These are phyloP conservation scores for Aspergillus sp. DNA, from an alignment of 2,329 filamentous ascomycete species.

Conservation along the genomic window DNA sequence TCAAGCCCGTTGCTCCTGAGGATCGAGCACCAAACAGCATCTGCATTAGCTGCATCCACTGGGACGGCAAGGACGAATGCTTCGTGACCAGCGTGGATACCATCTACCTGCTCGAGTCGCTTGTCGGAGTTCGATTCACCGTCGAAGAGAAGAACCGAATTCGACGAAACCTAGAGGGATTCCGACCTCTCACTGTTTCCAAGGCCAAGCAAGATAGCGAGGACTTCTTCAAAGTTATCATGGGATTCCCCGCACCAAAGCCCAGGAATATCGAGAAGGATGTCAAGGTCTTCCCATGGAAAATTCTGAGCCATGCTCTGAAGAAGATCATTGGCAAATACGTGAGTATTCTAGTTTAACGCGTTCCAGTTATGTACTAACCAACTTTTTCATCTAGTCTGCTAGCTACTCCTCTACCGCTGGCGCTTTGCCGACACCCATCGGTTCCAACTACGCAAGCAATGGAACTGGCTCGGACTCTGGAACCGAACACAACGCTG, in stretches of 20 bases:
- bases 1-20: constrained; percentile 72
- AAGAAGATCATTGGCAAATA: constrained; percentile 99
- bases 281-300: constrained; percentile 98
- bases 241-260: constrained; percentile 93
- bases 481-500: constrained; percentile 43
- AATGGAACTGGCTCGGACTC: constrained; percentile 43
- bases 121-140: constrained; percentile 81
- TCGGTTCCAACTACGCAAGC: constrained; percentile 34
- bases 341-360: constrained; percentile 42
- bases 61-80: constrained; percentile 85
- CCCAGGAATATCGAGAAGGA: constrained; percentile 98
- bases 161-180: constrained; percentile 89
- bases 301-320: constrained; percentile 75
- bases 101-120: constrained; percentile 86
- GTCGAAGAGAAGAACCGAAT: constrained; percentile 99
- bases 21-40: constrained; percentile 80
- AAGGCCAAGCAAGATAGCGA: constrained; percentile 90
- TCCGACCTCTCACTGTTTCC: constrained; percentile 86
- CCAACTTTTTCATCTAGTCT: constrained; percentile 42
- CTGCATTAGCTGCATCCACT: constrained; percentile 96
- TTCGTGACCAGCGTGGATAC: constrained; percentile 97
- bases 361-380: constrained; percentile 23
- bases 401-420: constrained; percentile 67
- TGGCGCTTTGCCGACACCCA: constrained; percentile 35
- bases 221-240: constrained; percentile 98